Evolutionary conservation across 441 rosid species (phyloP), one percentile per base, ranked within the genome.

Genomic region (Jatropha podagrica): DNA sequence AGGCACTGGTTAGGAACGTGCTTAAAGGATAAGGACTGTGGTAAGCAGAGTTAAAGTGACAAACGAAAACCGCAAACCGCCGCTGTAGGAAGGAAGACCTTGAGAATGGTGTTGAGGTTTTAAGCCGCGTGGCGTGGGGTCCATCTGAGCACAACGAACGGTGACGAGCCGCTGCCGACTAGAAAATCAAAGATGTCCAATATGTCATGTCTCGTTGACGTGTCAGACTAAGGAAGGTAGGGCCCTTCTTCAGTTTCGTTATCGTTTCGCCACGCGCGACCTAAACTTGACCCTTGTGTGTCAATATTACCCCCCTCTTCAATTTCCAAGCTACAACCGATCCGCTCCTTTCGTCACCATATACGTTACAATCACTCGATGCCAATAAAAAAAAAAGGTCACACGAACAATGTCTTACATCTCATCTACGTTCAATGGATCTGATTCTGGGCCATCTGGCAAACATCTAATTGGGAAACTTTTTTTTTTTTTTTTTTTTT

Each of bases 81-180:
- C 75, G 63, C 73, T 42, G 74, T 15, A 7, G 20, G 8, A 41
- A 15, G 51, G 56, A 20, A 5, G 59, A 46, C 26, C 20, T 51
- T 68, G 2, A 10, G 20, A 59, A 11, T 58, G 3, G 18, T 3
- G n/a, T n/a, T n/a, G 23, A 23, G 23, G 23, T 23, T 23, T 23
- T 23, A 23, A 23, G 23, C 23, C 46, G 46, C 46, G 46, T 42
- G 46, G 46, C 0, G 46, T 7, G 17, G 74, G 49, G 44, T n/a
- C 68, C 60, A 37, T 20, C 2, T 26, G 14, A 61, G 51, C 38
- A 85, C 86, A 61, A 79, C n/a, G 81, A 77, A 58, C 90, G 89
- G 91, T 85, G 91, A 87, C 92, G 87, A 82, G 86, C 70, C 89
- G 93, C 93, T 82, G 86, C 91, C 83, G 73, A 71, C 67, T 78